Evolutionary conservation across 2,329 filamentous ascomycete genomes (phyloP).

Genomic region (Pyricularia sp.): DNA sequence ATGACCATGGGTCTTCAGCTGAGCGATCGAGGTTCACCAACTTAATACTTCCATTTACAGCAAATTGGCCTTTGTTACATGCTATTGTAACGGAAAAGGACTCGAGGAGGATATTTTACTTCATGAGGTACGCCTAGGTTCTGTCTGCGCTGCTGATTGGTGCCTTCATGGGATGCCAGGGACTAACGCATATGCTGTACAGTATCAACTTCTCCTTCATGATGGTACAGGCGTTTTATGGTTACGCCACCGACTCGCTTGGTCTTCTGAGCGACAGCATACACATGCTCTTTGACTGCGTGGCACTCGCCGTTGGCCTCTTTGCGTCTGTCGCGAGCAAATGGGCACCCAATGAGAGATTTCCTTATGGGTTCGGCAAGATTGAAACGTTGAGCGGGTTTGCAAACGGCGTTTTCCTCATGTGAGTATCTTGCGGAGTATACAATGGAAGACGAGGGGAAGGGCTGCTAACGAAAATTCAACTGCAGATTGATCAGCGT

Average conservation of each 20-base stretch:
- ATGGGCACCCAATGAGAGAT: conserved; percentile 81
- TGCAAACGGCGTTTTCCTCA: conserved; percentile 88
- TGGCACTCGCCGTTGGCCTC: conserved; percentile 81
- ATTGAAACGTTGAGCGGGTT: conserved; percentile 95
- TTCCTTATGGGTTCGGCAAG: conserved; percentile 94
- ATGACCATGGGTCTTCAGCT: conserved; percentile 28
- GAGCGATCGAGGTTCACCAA: conserved; percentile 61
- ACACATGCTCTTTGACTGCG: conserved; percentile 98
- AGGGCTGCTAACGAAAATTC: background rate
- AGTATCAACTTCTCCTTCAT: conserved; percentile 94
- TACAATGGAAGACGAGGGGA: too few relatives aligned
- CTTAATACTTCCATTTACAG: conserved; percentile 59
- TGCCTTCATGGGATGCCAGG: background rate
- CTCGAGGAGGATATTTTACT: conserved; percentile 92
- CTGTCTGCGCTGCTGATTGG: background rate
- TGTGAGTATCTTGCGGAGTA: conserved; percentile 44
- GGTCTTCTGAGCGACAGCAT: conserved; percentile 96
- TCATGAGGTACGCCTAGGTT: conserved; percentile 63
- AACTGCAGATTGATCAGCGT: conserved; percentile 70
- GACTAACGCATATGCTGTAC: background rate
- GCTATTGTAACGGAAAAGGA: conserved; percentile 85
- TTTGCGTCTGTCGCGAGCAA: conserved; percentile 93
- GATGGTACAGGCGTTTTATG: conserved; percentile 89
- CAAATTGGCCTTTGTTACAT: conserved; percentile 69
- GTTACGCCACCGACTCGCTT: conserved; percentile 84